A percentile compares a stretch with the other conserved stretches of the same genome.
These are phyloP conservation scores for Prunus padus DNA, from an alignment of 306 rosid species.

Conservation along the genomic window DNA sequence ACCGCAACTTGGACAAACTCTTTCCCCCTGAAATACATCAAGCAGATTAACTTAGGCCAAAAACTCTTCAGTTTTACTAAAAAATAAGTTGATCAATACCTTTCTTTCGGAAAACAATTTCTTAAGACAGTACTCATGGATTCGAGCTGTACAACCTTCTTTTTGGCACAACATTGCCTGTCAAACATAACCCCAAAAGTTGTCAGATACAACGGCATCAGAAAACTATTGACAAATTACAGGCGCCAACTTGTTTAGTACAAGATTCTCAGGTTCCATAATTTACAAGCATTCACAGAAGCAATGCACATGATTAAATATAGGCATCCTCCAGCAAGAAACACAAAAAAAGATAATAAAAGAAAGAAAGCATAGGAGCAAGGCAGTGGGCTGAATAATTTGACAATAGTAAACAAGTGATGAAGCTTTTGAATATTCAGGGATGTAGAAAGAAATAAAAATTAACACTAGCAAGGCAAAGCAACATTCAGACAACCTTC, in stretches of 20 bases:
- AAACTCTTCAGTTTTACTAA: neutral
- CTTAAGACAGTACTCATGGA: slow-evolving; percentile 75
- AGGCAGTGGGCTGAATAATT: too few species aligned
- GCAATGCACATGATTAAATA: neutral
- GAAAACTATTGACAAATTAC: neutral
- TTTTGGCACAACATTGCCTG: slow-evolving; percentile 78
- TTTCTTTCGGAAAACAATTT: slow-evolving; percentile 52
- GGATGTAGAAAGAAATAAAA: too few species aligned
- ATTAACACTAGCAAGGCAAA: neutral
- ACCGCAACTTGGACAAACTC: slow-evolving; percentile 70
- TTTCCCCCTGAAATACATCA: slow-evolving; percentile 42
- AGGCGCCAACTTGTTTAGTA: neutral
- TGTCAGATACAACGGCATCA: slow-evolving; percentile 22
- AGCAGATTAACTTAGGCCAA: slow-evolving; percentile 10
- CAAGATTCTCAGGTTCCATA: neutral
- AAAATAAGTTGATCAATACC: slow-evolving; percentile 42
- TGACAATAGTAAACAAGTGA: neutral
- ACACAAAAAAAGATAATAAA: neutral
- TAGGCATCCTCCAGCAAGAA: neutral
- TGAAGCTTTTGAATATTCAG: neutral
- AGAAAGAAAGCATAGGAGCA: neutral
- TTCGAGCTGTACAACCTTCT: slow-evolving; percentile 60
- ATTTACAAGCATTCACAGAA: slow-evolving; percentile 10
- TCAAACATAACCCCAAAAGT: slow-evolving; percentile 25
- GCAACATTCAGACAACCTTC: slow-evolving; percentile 54